Evolutionary conservation across 2,329 filamentous ascomycete species (phyloP).

Genomic region (Aspergillus ochraceus): DNA sequence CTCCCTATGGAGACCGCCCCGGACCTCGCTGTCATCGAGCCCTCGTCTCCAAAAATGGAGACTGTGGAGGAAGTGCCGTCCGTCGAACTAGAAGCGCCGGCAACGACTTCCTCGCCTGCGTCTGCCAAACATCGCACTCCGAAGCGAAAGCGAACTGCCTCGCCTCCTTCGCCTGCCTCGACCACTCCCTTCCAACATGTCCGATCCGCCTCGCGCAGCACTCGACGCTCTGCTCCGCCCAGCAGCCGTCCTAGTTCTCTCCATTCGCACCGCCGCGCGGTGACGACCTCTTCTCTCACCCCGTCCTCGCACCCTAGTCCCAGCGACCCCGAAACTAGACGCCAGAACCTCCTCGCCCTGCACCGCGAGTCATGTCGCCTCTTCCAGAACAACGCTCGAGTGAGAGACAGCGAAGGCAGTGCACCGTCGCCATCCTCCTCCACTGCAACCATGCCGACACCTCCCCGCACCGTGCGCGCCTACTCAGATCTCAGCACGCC

Average conservation of each 20-base stretch:
- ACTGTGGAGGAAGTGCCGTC: neutral
- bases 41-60: neutral
- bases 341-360: constrained; percentile 38
- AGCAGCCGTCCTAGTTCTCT: constrained; percentile 26
- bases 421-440: constrained; percentile 7
- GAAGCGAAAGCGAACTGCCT: constrained; percentile 24
- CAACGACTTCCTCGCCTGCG: neutral
- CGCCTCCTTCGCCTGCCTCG: constrained; percentile 32
- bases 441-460: neutral
- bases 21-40: neutral
- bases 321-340: constrained; percentile 24
- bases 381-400: constrained; percentile 30
- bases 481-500: constrained; percentile 17
- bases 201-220: constrained; percentile 37
- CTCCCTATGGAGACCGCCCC: neutral
- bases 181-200: constrained; percentile 22
- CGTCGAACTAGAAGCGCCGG: neutral
- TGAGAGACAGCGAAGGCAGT: neutral
- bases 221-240: constrained; percentile 27
- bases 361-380: constrained; percentile 44
- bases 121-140: constrained; percentile 11
- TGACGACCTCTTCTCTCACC: constrained; percentile 25
- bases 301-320: constrained; percentile 19
- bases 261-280: constrained; percentile 30
- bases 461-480: constrained; percentile 6